phyloP scores from a whole-genome alignment of 345 rosid species.

The Citrus australasica region DNA sequence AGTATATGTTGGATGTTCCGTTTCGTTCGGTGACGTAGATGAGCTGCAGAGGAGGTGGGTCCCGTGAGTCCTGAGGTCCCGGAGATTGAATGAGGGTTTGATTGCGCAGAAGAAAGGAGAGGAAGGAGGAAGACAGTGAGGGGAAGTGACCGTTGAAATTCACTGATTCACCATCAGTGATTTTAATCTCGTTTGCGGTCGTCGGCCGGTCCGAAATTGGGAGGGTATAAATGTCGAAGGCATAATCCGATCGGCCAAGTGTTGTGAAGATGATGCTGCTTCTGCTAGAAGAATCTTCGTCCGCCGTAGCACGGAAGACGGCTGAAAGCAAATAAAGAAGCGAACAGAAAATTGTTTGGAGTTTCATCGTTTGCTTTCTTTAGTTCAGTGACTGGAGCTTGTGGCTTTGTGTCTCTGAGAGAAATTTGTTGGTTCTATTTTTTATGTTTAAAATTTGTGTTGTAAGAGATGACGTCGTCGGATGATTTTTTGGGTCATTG shows the following conservation, averaged over 20 bases:
- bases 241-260: slow-evolving; percentile 57
- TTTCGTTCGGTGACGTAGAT: slow-evolving; percentile 77
- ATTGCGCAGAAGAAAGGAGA: slow-evolving; percentile 32
- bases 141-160: slow-evolving; percentile 91
- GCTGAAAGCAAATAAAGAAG: not conserved
- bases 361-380: not conserved
- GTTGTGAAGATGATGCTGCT: slow-evolving; percentile 68
- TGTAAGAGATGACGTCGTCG: slow-evolving; percentile 13
- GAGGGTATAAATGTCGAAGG: slow-evolving; percentile 67
- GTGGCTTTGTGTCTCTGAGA: not conserved
- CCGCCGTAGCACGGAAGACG: slow-evolving; percentile 13
- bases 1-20: slow-evolving; percentile 56
- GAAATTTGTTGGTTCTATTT: too few relatives aligned
- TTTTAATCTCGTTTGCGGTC: slow-evolving; percentile 34
- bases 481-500: not conserved
- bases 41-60: slow-evolving; percentile 38
- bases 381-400: not conserved
- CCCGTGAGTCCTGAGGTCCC: not conserved
- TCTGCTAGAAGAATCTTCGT: slow-evolving; percentile 5
- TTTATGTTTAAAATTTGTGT: not conserved
- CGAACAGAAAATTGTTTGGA: not conserved
- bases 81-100: slow-evolving; percentile 21
- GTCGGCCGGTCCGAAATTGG: slow-evolving; percentile 33
- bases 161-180: slow-evolving; percentile 73
- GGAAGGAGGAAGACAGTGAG: slow-evolving; percentile 38